Evolutionary conservation across 805 yeast species (phyloP).

Genomic region (Ogataea siamensis): DNA sequence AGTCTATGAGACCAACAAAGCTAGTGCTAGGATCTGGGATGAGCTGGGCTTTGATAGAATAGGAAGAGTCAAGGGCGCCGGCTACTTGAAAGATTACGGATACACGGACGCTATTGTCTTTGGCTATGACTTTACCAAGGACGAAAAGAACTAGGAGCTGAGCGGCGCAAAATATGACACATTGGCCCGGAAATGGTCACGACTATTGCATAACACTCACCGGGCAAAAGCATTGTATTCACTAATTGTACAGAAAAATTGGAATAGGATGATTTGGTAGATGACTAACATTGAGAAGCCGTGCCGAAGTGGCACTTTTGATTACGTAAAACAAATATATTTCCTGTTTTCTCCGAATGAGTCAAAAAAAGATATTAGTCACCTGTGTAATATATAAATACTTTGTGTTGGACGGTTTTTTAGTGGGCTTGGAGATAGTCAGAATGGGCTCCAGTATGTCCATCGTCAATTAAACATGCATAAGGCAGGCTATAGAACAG

Average conservation of each 20-base stretch:
- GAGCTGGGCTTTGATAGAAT: slow-evolving; percentile 74
- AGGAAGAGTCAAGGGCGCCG: slow-evolving; percentile 75
- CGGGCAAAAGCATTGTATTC: too few relatives aligned
- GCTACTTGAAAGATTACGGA: slow-evolving; percentile 61
- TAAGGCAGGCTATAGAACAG: neutral
- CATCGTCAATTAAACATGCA: slow-evolving; percentile 8
- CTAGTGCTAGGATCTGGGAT: slow-evolving; percentile 81
- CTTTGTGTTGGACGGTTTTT: neutral
- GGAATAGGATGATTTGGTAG: neutral
- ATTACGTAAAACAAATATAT: neutral
- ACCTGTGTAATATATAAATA: slow-evolving; percentile 6
- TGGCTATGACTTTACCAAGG: slow-evolving; percentile 51
- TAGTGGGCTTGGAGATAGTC: slow-evolving; percentile 6
- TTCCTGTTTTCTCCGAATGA: slow-evolving; percentile 1
- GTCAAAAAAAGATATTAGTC: slow-evolving; percentile 10
- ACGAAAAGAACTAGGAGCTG: neutral
- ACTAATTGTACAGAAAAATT: neutral
- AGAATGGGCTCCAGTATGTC: slow-evolving; percentile 9
- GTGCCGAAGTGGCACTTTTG: neutral
- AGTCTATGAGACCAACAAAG: slow-evolving; percentile 78
- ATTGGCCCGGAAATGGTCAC: neutral
- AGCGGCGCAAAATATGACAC: neutral
- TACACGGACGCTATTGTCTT: slow-evolving; percentile 76
- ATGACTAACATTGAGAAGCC: neutral
- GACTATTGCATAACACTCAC: neutral